These are phyloP conservation scores for Pestalotiopsis sp. DNA, from an alignment of 2,329 filamentous ascomycete genomes.

Conservation along the genomic window DNA sequence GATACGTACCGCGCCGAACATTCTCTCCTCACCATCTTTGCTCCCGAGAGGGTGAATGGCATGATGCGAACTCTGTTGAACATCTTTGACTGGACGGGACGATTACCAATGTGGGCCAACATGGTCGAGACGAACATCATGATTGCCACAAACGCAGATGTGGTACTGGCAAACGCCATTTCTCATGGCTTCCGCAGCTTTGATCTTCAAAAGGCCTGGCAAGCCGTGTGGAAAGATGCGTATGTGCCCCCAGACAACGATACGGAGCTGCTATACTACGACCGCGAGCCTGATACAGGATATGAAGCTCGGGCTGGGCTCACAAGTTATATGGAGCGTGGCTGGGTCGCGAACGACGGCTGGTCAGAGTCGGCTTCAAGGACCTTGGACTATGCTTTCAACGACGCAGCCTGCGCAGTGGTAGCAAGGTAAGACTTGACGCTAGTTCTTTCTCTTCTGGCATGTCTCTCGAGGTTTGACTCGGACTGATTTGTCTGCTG, in stretches of 20 bases:
- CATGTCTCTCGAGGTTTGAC: no score
- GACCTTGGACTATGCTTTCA: conserved; percentile 49
- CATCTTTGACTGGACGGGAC: conserved; percentile 49
- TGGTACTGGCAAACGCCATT: conserved; percentile 49
- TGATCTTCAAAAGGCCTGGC: conserved; percentile 44
- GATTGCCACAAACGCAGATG: conserved; percentile 51
- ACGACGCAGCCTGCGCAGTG: conserved; percentile 46
- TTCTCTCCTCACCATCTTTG: conserved; percentile 46
- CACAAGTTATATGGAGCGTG: conserved; percentile 44
- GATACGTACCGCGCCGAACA: conserved; percentile 52
- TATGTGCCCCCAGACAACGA: conserved; percentile 46
- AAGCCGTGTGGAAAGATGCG: conserved; percentile 45
- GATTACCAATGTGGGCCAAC: conserved; percentile 52
- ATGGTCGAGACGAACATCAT: conserved; percentile 53
- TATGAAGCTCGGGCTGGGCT: conserved; percentile 48
- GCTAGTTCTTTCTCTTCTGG: no score
- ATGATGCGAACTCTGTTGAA: conserved; percentile 49
- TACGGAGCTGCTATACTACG: conserved; percentile 46
- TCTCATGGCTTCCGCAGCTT: conserved; percentile 44
- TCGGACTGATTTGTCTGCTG: no score
- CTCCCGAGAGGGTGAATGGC: conserved; percentile 45
- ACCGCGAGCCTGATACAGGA: conserved; percentile 46
- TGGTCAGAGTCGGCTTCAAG: conserved; percentile 49
- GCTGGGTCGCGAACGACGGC: conserved; percentile 49
- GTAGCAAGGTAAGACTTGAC: conserved; percentile 27